Conservation (phyloP, 2,329 filamentous ascomycete genomes). For the Coccinonectria pachysandricola region DNA sequence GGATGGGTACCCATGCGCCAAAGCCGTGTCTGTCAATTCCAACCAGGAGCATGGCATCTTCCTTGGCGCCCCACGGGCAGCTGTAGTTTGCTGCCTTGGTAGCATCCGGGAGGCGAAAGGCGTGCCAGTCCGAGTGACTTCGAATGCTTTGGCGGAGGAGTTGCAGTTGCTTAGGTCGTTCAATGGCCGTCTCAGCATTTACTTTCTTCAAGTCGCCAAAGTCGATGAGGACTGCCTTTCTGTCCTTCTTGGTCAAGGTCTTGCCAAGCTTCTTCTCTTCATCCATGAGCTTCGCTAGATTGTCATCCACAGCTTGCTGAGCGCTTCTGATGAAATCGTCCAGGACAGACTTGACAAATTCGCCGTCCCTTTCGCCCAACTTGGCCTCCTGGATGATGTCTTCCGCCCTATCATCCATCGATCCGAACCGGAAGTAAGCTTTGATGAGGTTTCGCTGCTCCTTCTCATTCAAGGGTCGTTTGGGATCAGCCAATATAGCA, state of each 20-base stretch:
- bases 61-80: constrained; percentile 82
- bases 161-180: constrained; percentile 80
- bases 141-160: constrained; percentile 66
- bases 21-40: constrained; percentile 92
- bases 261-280: constrained; percentile 78
- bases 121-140: constrained; percentile 58
- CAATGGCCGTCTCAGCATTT: constrained; percentile 90
- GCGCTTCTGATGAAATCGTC: constrained; percentile 58
- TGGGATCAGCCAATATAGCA: constrained; percentile 68
- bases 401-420: constrained; percentile 76
- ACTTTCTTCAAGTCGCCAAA: constrained; percentile 88
- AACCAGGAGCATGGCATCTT: constrained; percentile 94
- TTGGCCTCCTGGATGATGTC: constrained; percentile 84
- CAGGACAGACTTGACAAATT: constrained; percentile 67
- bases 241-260: constrained; percentile 87
- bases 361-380: constrained; percentile 68
- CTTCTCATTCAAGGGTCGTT: constrained; percentile 81
- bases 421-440: constrained; percentile 83
- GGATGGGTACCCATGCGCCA: constrained; percentile 88
- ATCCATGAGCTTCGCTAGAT: constrained; percentile 62
- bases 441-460: constrained; percentile 87
- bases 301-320: constrained; percentile 50
- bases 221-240: constrained; percentile 93
- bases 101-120: constrained; percentile 81
- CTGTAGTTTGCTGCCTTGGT: constrained; percentile 87